Conservation (phyloP, 495 filamentous ascomycete genomes). For the Penicillium maclennaniae region DNA sequence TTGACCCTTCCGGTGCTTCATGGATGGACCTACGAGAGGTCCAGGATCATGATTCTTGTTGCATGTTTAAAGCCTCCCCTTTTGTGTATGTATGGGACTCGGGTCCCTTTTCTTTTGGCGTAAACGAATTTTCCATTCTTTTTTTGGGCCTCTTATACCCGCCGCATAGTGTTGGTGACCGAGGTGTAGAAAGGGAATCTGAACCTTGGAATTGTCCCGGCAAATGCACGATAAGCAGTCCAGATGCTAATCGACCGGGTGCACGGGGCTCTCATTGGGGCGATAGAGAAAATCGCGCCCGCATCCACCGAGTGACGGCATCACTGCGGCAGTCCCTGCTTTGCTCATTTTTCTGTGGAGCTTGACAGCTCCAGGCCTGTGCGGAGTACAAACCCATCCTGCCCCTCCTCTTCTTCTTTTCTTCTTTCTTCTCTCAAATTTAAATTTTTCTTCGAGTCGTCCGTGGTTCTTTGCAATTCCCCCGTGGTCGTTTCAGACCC, state of each 20-base stretch:
- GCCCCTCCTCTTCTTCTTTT: constrained; percentile 4
- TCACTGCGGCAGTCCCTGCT: constrained; percentile 8
- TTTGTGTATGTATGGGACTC: constrained; percentile 12
- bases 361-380: not conserved
- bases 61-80: not conserved
- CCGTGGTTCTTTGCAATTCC: not conserved
- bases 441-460: constrained; percentile 1
- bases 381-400: not conserved
- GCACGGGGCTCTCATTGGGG: constrained; percentile 6
- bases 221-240: not conserved
- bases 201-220: not conserved
- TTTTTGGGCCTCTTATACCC: too few species aligned
- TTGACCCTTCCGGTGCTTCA: not conserved
- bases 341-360: constrained; percentile 1
- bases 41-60: not conserved
- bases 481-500: constrained; percentile 1
- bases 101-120: constrained; percentile 8
- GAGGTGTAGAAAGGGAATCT: not conserved
- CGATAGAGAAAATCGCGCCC: not conserved
- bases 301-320: constrained; percentile 15
- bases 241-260: constrained; percentile 6
- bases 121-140: constrained; percentile 12
- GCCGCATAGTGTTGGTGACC: not conserved
- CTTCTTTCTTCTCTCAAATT: not conserved
- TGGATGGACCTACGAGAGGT: too few species aligned